phyloP scores from a whole-genome alignment of 345 rosid genomes.

The Anastatica hierochuntica region DNA sequence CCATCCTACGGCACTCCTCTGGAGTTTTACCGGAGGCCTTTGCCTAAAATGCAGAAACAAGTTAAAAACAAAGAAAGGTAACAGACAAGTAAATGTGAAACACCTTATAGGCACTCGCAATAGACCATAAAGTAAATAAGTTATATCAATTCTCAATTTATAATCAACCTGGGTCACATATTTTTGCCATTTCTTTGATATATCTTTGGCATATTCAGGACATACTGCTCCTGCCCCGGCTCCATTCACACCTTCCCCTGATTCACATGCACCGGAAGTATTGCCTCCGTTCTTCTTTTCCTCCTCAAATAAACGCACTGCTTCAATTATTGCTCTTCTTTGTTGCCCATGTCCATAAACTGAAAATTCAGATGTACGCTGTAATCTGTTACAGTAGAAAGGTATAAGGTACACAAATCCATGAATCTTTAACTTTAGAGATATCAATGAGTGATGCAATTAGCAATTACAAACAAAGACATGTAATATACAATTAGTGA shows the following conservation, averaged over 20 bases:
- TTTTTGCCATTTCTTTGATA: constrained; percentile 86
- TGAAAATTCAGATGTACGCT: constrained; percentile 75
- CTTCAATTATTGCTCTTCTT: constrained; percentile 91
- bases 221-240: constrained; percentile 25
- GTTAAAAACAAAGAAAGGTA: background rate
- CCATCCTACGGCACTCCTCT: constrained; percentile 43
- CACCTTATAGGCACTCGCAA: background rate
- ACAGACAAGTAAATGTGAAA: background rate
- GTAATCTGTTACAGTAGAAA: constrained; percentile 42
- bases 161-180: constrained; percentile 78
- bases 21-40: constrained; percentile 86
- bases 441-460: background rate
- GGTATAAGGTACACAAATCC: constrained; percentile 1
- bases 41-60: constrained; percentile 42
- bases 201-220: constrained; percentile 56
- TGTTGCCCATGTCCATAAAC: constrained; percentile 89
- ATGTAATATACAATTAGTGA: no score
- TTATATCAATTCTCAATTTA: background rate
- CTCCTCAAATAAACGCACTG: constrained; percentile 56
- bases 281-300: constrained; percentile 35
- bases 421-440: background rate
- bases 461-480: no score
- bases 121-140: constrained; percentile 2
- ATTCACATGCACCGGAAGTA: constrained; percentile 27
- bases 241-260: constrained; percentile 26